These are phyloP conservation scores for Boletus speciosus DNA, from an alignment of 768 basidiomycete genomes.

Conservation along the genomic window DNA sequence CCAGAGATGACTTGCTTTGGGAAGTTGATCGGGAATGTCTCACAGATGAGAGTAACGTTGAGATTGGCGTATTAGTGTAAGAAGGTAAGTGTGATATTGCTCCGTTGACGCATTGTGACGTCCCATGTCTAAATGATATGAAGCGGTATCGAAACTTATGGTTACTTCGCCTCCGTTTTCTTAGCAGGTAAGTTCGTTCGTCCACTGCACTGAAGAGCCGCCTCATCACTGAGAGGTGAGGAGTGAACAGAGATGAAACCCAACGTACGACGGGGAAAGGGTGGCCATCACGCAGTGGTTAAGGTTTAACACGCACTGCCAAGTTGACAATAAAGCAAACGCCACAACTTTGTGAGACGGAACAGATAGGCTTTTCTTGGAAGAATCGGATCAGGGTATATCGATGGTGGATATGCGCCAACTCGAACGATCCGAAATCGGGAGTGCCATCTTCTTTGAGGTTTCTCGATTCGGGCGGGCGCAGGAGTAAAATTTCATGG, in stretches of 20 bases:
- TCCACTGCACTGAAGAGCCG: background rate
- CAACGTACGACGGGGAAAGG: background rate
- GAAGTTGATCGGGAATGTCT: constrained; percentile 12
- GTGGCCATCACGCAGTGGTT: constrained; percentile 1
- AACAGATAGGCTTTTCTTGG: constrained; percentile 11
- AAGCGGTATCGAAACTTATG: background rate
- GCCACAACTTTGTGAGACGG: constrained; percentile 12
- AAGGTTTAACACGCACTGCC: constrained; percentile 22
- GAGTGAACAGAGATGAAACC: background rate
- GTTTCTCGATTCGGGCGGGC: constrained; percentile 30
- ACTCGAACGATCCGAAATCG: constrained; percentile 18
- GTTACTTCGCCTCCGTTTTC: background rate
- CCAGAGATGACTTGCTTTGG: constrained; percentile 20
- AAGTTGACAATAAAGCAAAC: constrained; percentile 18
- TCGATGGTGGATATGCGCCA: constrained; percentile 1
- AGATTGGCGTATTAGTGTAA: constrained; percentile 11
- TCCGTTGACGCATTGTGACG: constrained; percentile 1
- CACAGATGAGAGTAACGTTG: constrained; percentile 6
- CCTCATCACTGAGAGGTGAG: background rate
- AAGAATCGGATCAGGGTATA: constrained; percentile 5
- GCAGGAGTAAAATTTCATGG: constrained; percentile 19
- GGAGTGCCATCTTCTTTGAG: constrained; percentile 24
- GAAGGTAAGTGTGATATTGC: background rate
- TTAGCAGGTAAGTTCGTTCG: background rate
- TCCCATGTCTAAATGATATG: constrained; percentile 7